These are phyloP conservation scores for Cercophora newfieldiana DNA, from an alignment of 495 filamentous ascomycete genomes.

Conservation along the genomic window DNA sequence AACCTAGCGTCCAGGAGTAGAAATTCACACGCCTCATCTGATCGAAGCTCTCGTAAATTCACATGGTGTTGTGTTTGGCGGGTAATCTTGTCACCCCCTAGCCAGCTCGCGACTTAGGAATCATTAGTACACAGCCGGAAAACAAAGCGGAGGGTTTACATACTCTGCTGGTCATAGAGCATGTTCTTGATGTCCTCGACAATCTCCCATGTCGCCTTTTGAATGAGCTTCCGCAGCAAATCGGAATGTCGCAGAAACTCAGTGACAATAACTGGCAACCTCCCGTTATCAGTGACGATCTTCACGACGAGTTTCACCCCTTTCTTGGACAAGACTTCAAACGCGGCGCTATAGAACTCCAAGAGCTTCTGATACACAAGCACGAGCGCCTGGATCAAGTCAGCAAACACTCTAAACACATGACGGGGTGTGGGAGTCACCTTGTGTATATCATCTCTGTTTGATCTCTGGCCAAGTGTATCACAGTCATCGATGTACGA, in stretches of 20 bases:
- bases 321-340: not conserved
- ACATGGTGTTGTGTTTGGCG: not conserved
- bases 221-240: conserved; percentile 18
- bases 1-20: not conserved
- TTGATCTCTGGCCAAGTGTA: conserved; percentile 30
- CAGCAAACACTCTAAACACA: not conserved
- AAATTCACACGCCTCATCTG: not conserved
- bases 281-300: conserved; percentile 18
- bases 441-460: conserved; percentile 23
- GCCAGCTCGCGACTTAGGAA: not conserved
- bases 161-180: conserved; percentile 31
- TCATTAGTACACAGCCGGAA: conserved; percentile 1
- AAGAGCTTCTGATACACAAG: conserved; percentile 21
- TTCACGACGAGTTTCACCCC: conserved; percentile 15
- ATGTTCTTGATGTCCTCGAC: conserved; percentile 25
- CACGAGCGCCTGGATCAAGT: conserved; percentile 22
- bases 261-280: conserved; percentile 20
- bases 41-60: not conserved
- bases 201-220: conserved; percentile 29
- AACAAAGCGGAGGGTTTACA: conserved; percentile 19
- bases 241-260: conserved; percentile 24
- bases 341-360: not conserved
- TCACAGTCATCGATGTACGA: conserved; percentile 31
- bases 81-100: not conserved
- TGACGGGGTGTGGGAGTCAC: not conserved